A percentile compares a stretch with the other conserved stretches of the same genome.
Conservation (phyloP, 306 rosid genomes). For the Cucurbita maxima region DNA sequence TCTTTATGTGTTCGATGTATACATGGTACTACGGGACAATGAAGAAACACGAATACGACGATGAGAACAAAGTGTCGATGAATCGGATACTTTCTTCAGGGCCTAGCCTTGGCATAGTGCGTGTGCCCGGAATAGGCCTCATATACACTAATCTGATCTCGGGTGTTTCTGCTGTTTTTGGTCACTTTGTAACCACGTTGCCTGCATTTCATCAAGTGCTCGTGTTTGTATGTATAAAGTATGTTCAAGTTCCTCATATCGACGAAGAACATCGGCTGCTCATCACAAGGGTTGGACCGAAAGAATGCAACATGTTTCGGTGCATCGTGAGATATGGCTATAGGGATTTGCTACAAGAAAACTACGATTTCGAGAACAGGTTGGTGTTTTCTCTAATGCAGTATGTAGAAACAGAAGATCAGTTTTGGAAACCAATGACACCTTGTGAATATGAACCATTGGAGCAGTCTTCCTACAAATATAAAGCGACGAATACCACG, state of each 20-base stretch:
- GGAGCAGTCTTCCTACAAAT: constrained; percentile 17
- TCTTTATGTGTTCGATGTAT: constrained; percentile 36
- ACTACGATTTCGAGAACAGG: constrained; percentile 41
- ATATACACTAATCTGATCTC: constrained; percentile 34
- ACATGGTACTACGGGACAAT: constrained; percentile 60
- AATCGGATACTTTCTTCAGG: constrained; percentile 32
- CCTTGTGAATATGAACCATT: constrained; percentile 6
- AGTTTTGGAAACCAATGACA: constrained; percentile 8
- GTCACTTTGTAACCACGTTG: constrained; percentile 55
- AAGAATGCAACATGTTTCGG: constrained; percentile 51
- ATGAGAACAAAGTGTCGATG: constrained; percentile 56
- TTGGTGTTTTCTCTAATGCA: constrained; percentile 38
- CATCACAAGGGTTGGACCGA: constrained; percentile 49
- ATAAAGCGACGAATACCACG: constrained; percentile 6
- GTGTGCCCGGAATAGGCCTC: constrained; percentile 56
- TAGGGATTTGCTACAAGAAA: constrained; percentile 58
- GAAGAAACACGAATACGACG: constrained; percentile 50
- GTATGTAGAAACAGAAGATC: constrained; percentile 39
- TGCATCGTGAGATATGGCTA: constrained; percentile 68
- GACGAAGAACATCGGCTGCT: constrained; percentile 31
- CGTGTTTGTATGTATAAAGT: constrained; percentile 46
- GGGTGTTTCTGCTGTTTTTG: constrained; percentile 43
- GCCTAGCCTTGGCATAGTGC: constrained; percentile 47
- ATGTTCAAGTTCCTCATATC: constrained; percentile 44
- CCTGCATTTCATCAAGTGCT: constrained; percentile 60